A percentile compares a stretch with the other conserved stretches of the same genome.
Evolutionary conservation across 768 basidiomycete genomes (phyloP).

Genomic region (Suillus alpinus): DNA sequence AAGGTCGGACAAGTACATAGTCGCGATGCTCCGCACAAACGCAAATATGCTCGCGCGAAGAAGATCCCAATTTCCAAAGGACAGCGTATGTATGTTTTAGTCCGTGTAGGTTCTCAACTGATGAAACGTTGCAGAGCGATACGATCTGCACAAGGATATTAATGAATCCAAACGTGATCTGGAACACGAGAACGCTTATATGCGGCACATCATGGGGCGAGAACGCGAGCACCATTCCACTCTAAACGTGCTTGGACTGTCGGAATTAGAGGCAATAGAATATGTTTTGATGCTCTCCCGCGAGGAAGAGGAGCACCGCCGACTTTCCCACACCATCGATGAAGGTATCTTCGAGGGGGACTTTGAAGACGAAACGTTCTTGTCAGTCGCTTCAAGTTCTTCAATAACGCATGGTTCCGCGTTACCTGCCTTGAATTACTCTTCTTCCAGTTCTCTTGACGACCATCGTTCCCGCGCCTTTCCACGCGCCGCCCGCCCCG

Average conservation of each 20-base stretch:
- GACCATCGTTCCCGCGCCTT: slow-evolving; percentile 25
- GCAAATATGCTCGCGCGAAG: slow-evolving; percentile 25
- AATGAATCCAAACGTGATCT: slow-evolving; percentile 53
- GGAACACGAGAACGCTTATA: slow-evolving; percentile 44
- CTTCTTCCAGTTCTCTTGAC: slow-evolving; percentile 21
- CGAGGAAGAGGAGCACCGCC: slow-evolving; percentile 52
- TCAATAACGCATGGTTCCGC: slow-evolving; percentile 10
- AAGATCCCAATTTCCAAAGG: slow-evolving; percentile 37
- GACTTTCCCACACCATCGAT: slow-evolving; percentile 27
- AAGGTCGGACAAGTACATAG: slow-evolving; percentile 47
- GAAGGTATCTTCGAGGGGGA: slow-evolving; percentile 60
- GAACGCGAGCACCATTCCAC: slow-evolving; percentile 57
- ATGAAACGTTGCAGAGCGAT: slow-evolving; percentile 45
- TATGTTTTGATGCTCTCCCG: slow-evolving; percentile 84
- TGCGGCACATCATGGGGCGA: slow-evolving; percentile 39
- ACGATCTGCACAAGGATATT: slow-evolving; percentile 63
- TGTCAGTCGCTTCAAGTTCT: slow-evolving; percentile 25
- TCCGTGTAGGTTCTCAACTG: background rate
- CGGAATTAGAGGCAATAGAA: slow-evolving; percentile 72
- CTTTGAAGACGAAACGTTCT: slow-evolving; percentile 37
- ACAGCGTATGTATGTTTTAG: slow-evolving; percentile 36
- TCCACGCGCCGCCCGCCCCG: slow-evolving; percentile 23
- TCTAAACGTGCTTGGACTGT: slow-evolving; percentile 64
- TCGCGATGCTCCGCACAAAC: slow-evolving; percentile 30
- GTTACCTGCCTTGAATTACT: slow-evolving; percentile 9